A percentile compares a stretch with the other conserved stretches of the same genome.
These are phyloP conservation scores for Solanum sejunctum DNA, from an alignment of 257 asterid species.

Conservation along the genomic window DNA sequence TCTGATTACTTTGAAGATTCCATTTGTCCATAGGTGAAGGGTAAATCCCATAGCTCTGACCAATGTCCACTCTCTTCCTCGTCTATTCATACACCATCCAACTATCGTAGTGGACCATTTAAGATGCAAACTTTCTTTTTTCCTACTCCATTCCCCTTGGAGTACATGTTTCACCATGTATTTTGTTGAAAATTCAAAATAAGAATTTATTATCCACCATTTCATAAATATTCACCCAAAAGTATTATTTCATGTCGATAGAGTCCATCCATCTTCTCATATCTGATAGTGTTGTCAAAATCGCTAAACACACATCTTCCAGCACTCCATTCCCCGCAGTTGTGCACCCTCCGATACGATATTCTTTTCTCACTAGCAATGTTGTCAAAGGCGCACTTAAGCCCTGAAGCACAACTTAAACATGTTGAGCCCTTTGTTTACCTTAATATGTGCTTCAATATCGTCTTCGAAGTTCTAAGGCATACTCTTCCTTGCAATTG, in stretches of 20 bases:
- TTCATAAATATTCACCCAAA: neutral
- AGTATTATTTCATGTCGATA: neutral
- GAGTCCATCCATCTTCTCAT: neutral
- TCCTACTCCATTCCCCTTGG: neutral
- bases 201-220: neutral
- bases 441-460: neutral
- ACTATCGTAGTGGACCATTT: neutral
- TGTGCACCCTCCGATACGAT: neutral
- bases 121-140: neutral
- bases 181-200: neutral
- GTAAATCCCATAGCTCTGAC: neutral
- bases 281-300: neutral
- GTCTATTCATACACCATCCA: neutral
- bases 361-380: neutral
- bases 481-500: neutral
- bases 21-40: neutral
- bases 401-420: neutral
- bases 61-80: neutral
- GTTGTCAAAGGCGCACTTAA: neutral
- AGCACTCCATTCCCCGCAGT: neutral
- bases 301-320: neutral
- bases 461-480: neutral
- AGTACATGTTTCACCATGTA: neutral
- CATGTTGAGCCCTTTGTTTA: neutral
- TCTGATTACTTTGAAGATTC: neutral